Percentiles rank a stretch among this genome's conserved stretches.
Conservation (phyloP, 2,329 filamentous ascomycete species). For the Fusarium pilosicola region DNA sequence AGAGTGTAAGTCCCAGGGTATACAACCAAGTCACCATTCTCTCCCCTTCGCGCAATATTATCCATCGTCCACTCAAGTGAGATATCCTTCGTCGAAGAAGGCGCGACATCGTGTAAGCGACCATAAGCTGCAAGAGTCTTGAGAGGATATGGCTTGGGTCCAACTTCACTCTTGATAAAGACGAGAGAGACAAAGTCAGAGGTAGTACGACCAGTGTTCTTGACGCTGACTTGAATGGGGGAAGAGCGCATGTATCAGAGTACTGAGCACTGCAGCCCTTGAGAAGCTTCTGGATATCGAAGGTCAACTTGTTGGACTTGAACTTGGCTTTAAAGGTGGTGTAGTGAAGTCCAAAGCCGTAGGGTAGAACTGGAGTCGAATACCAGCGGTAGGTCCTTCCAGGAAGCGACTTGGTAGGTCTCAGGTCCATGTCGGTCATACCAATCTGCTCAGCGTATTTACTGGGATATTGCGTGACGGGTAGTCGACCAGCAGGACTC, state of each 20-base stretch:
- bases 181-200: neutral
- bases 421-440: neutral
- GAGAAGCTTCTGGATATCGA: neutral
- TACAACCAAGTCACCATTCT: neutral
- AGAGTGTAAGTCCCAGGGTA: constrained; percentile 8
- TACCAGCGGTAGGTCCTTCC: constrained; percentile 17
- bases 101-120: neutral
- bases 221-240: neutral
- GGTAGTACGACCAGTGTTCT: neutral
- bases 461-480: neutral
- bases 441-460: neutral
- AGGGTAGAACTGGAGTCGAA: neutral
- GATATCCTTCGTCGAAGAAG: neutral
- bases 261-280: neutral
- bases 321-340: constrained; percentile 8
- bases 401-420: neutral
- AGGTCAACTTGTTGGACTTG: neutral
- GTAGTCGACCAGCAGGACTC: neutral
- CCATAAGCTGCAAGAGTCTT: constrained; percentile 5
- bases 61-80: constrained; percentile 3
- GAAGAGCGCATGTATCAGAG: neutral
- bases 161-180: constrained; percentile 4
- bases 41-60: neutral
- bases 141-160: neutral
- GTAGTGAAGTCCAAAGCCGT: constrained; percentile 7